A percentile compares a stretch with the other conserved stretches of the same genome.
Conservation (phyloP, 352 stramenopile species). For the Phytophthora rubi region DNA sequence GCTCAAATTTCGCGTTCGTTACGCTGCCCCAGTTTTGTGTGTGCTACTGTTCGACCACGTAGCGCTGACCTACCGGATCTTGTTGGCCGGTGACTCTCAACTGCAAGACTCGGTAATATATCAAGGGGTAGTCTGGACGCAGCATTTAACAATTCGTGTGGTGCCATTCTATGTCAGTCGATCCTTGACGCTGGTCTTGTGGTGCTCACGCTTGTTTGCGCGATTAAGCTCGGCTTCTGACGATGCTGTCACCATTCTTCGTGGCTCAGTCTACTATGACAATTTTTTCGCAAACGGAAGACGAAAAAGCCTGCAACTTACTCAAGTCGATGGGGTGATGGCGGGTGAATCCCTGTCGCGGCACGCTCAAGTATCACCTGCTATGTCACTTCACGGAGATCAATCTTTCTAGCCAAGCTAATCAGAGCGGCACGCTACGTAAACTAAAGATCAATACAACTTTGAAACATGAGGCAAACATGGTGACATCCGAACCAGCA, state of each 20-base stretch:
- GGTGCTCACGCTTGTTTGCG: slow-evolving; percentile 16
- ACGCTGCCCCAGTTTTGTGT: slow-evolving; percentile 2
- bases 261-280: slow-evolving; percentile 36
- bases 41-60: slow-evolving; percentile 12
- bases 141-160: slow-evolving; percentile 9
- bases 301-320: slow-evolving; percentile 6
- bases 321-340: neutral
- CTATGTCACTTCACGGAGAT: neutral
- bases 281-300: slow-evolving; percentile 26
- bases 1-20: slow-evolving; percentile 12
- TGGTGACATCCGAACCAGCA: too few species aligned
- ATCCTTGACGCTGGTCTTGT: slow-evolving; percentile 12
- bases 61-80: slow-evolving; percentile 10
- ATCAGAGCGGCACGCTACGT: too few species aligned
- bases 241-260: slow-evolving; percentile 30
- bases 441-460: too few species aligned
- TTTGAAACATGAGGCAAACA: too few species aligned
- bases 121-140: slow-evolving; percentile 7
- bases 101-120: slow-evolving; percentile 18
- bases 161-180: slow-evolving; percentile 20
- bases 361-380: neutral
- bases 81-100: slow-evolving; percentile 3
- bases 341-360: neutral
- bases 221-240: slow-evolving; percentile 15
- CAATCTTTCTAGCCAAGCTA: neutral